A percentile compares a stretch with the other conserved stretches of the same genome.
phyloP scores from a whole-genome alignment of 768 basidiomycete genomes.

The Lepiota brunneoincarnata region DNA sequence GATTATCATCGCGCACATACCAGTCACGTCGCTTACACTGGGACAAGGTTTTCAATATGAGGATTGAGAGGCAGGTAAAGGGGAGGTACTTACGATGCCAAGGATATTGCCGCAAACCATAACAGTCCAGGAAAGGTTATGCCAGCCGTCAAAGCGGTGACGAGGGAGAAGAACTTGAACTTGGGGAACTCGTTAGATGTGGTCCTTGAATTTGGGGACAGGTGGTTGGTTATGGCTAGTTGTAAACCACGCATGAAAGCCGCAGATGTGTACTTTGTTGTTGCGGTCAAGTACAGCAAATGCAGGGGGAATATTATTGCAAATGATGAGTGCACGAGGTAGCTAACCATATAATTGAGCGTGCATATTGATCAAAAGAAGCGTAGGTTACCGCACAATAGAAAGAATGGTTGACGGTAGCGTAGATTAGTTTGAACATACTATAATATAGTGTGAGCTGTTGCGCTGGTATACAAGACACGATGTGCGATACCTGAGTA shows the following conservation, averaged over 20 bases:
- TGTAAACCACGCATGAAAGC: conserved; percentile 52
- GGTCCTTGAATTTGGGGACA: conserved; percentile 31
- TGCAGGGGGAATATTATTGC: conserved; percentile 80
- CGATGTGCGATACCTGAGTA: conserved; percentile 53
- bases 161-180: conserved; percentile 34
- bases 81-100: conserved; percentile 62
- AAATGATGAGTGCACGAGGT: conserved; percentile 84
- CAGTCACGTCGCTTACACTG: conserved; percentile 82
- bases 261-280: conserved; percentile 43
- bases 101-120: conserved; percentile 72
- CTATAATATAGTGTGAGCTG: conserved; percentile 32
- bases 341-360: conserved; percentile 45
- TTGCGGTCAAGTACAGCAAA: conserved; percentile 57
- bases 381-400: conserved; percentile 56
- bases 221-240: conserved; percentile 46
- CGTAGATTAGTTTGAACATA: conserved; percentile 75
- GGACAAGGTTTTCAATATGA: neutral
- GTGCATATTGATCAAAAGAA: neutral
- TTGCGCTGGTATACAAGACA: neutral
- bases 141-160: conserved; percentile 47
- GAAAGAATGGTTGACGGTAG: conserved; percentile 86
- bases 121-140: conserved; percentile 64
- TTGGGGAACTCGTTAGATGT: conserved; percentile 35
- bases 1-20: conserved; percentile 26
- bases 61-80: conserved; percentile 8